A percentile compares a stretch with the other conserved stretches of the same genome.
phyloP scores from a whole-genome alignment of 202 grass and related monocot genomes.

The Schoenoplectus triqueter region DNA sequence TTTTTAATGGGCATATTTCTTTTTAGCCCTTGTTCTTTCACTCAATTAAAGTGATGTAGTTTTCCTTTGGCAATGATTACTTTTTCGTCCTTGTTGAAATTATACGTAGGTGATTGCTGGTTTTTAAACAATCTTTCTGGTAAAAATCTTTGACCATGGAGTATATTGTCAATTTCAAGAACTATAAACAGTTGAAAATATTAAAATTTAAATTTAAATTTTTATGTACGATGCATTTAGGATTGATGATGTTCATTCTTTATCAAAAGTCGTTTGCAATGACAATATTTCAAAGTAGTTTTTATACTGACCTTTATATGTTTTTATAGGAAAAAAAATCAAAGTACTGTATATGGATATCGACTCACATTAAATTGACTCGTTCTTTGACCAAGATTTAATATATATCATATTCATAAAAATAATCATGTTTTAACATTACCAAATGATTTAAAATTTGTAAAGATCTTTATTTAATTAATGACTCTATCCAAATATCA shows the following conservation, averaged over 20 bases:
- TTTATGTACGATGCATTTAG: neutral
- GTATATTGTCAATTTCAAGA: neutral
- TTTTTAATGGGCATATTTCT: conserved; percentile 16
- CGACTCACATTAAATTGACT: too few relatives aligned
- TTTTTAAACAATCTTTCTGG: neutral
- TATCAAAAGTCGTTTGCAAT: neutral
- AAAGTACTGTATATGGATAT: too few relatives aligned
- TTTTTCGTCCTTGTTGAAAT: neutral
- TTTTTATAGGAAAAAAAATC: too few relatives aligned
- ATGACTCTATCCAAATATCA: neutral
- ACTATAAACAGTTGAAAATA: neutral
- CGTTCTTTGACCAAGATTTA: neutral
- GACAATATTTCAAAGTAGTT: neutral
- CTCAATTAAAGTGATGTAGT: neutral
- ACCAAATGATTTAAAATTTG: neutral
- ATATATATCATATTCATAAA: neutral
- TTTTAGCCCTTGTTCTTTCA: neutral
- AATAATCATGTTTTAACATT: neutral
- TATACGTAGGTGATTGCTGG: neutral
- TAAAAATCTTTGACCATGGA: neutral
- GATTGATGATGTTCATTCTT: neutral
- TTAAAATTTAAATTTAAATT: neutral
- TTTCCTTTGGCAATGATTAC: neutral
- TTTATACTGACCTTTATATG: too few relatives aligned
- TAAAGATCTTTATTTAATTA: neutral